Evolutionary conservation across 75 land plant genomes (phyloP).

Genomic region (Picea glauca): DNA sequence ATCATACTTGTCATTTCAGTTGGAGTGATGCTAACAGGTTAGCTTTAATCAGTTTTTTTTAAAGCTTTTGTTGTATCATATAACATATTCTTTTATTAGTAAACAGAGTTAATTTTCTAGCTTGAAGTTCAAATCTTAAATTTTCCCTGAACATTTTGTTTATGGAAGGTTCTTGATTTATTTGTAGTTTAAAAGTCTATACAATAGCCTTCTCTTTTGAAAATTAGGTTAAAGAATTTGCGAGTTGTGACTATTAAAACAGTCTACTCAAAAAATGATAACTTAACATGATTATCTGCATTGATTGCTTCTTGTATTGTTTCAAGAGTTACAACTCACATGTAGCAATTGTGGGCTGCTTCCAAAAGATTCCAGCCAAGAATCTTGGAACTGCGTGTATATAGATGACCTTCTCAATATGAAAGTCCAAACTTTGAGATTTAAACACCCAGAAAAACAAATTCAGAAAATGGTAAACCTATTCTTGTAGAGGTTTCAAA

Average conservation of each 20-base stretch:
- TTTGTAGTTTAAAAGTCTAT: neutral
- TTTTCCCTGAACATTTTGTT: neutral
- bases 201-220: neutral
- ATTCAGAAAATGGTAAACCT: neutral
- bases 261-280: neutral
- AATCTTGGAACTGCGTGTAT: neutral
- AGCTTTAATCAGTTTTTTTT: neutral
- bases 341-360: neutral
- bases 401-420: neutral
- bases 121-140: neutral
- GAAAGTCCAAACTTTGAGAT: neutral
- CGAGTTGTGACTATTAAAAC: neutral
- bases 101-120: neutral
- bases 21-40: constrained; percentile 88
- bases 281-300: neutral
- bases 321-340: neutral
- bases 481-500: neutral
- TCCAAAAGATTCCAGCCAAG: neutral
- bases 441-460: neutral
- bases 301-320: neutral
- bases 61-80: neutral
- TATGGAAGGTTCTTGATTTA: neutral
- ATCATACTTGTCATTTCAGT: constrained; percentile 80
- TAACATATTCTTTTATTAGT: neutral
- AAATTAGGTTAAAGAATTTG: neutral